Evolutionary conservation across 1,284 basidiomycete species (phyloP).

Genomic region (Fomitopsis schrenkii): DNA sequence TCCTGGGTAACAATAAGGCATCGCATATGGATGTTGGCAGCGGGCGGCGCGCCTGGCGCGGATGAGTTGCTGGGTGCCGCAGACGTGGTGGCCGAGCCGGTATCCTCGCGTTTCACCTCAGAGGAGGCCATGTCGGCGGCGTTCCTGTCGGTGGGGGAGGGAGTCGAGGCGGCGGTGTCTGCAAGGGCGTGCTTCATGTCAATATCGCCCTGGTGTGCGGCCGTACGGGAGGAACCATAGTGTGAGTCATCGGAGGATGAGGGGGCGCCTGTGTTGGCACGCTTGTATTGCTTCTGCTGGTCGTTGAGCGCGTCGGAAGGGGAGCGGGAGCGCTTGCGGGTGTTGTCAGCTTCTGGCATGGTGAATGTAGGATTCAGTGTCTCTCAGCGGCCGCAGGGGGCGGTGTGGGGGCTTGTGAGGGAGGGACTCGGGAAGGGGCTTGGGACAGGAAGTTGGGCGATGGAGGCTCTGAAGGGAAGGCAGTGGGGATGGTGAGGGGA

Average conservation of each 20-base stretch:
- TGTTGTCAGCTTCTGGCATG: constrained; percentile 79
- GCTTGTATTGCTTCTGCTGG: constrained; percentile 73
- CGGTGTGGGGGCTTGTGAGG: constrained; percentile 24
- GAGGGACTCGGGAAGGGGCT: constrained; percentile 24
- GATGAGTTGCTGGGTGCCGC: constrained; percentile 38
- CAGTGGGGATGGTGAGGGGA: constrained; percentile 31
- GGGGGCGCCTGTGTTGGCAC: constrained; percentile 72
- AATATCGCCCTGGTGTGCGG: constrained; percentile 50
- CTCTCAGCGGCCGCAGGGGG: constrained; percentile 22
- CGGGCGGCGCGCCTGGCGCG: constrained; percentile 36
- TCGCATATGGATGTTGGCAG: constrained; percentile 87
- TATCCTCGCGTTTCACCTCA: constrained; percentile 20
- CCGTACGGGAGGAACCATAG: constrained; percentile 35
- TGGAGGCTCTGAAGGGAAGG: constrained; percentile 27
- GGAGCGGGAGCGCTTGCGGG: constrained; percentile 81
- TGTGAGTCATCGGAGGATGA: constrained; percentile 54
- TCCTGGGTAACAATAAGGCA: constrained; percentile 98
- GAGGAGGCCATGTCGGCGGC: constrained; percentile 14
- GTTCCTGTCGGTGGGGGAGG: background rate
- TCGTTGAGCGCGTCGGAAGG: constrained; percentile 66
- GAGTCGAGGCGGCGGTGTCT: constrained; percentile 18
- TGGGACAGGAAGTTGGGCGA: constrained; percentile 25
- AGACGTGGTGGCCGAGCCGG: constrained; percentile 34
- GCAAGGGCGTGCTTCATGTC: constrained; percentile 53
- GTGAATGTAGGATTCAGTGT: constrained; percentile 41